Base-by-base conservation (phyloP, 1,284 basidiomycete genomes). In the Mycena sp. region DNA sequence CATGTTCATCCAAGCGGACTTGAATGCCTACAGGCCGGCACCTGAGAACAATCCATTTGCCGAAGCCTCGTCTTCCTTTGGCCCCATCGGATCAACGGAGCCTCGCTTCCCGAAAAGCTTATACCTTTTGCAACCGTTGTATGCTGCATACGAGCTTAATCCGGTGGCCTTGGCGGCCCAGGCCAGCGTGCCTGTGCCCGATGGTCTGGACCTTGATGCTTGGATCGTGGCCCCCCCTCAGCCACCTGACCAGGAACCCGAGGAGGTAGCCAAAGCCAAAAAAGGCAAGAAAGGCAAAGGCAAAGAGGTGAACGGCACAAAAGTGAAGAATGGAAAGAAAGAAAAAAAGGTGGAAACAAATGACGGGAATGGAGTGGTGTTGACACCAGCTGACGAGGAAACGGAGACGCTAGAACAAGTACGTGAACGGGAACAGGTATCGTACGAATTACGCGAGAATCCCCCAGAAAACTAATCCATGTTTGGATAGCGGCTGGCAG, bases 151-250 rank as follows among this genome's bases (percentile, higher is more conserved):
- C 72, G 90, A 95, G 64, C 87, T 99, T 28, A 95, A 94, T 66
- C 91, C 95, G 0, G 91, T 98, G 17, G 95, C 92, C 1, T 74
- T 81, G 6, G 81, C 84, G 56, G 96, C 96, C 4, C 96, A 98
- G 77, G 85, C 82, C 7, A 89, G 88, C 59, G 91, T 99, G 0
- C 85, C 87, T 1, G 69, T 94, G 3, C 98, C 97, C 0, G 89
- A 93, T 2, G 94, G 90, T 1, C 78, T 99, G 21, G 89, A 99
- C 74, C 83, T 99, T 4, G 92, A 97, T 66, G 77, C 81, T 0
- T 95, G 93, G 86, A 91, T 98, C 63, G 87, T 95, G 6, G 85
- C 90, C 1, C 86, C 86, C 6, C 86, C 86, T 4, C 73, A 76
- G 43, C 67, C 76, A 68, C 72, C 72, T 41, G 72, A 76, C 16